Percentiles rank a stretch among this genome's conserved stretches.
phyloP scores from a whole-genome alignment of 2,329 filamentous ascomycete species.

The Ascochyta koolunga region DNA sequence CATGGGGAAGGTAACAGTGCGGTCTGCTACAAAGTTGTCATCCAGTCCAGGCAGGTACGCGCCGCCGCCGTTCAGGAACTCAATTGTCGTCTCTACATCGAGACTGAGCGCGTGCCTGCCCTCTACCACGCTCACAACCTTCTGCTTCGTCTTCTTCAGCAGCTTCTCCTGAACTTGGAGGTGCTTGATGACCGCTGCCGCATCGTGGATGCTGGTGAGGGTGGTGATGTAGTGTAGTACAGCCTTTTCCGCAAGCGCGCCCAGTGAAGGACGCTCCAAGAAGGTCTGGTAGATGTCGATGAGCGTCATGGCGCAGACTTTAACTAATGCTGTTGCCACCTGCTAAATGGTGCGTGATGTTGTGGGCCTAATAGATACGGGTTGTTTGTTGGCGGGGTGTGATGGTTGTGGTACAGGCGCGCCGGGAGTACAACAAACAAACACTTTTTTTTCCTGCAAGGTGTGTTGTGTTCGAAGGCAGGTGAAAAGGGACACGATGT shows the following conservation, averaged over 20 bases:
- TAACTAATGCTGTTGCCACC: slow-evolving; percentile 1
- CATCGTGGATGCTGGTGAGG: slow-evolving; percentile 72
- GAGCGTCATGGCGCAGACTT: slow-evolving; percentile 30
- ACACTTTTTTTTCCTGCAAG: slow-evolving; percentile 11
- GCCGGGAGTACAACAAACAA: slow-evolving; percentile 4
- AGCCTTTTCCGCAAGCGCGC: slow-evolving; percentile 53
- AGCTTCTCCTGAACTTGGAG: slow-evolving; percentile 72
- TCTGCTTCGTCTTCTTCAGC: slow-evolving; percentile 83
- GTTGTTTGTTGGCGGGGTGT: slow-evolving; percentile 7
- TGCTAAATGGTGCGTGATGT: slow-evolving; percentile 11
- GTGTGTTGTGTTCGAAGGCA: slow-evolving; percentile 13
- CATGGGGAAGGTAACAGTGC: slow-evolving; percentile 77
- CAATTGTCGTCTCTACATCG: slow-evolving; percentile 81
- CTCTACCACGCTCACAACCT: slow-evolving; percentile 76
- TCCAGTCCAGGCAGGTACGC: slow-evolving; percentile 87
- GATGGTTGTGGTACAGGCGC: slow-evolving; percentile 12
- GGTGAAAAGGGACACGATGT: slow-evolving; percentile 6
- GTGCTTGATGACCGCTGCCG: slow-evolving; percentile 82
- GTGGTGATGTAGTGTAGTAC: slow-evolving; percentile 84
- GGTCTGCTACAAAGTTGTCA: slow-evolving; percentile 91
- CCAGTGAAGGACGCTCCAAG: slow-evolving; percentile 51
- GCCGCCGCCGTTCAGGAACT: slow-evolving; percentile 82
- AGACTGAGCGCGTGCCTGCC: slow-evolving; percentile 70
- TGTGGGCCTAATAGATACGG: slow-evolving; percentile 9
- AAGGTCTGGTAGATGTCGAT: slow-evolving; percentile 55